Base-by-base conservation (phyloP, 345 rosid genomes). In the Nephelium lappaceum region DNA sequence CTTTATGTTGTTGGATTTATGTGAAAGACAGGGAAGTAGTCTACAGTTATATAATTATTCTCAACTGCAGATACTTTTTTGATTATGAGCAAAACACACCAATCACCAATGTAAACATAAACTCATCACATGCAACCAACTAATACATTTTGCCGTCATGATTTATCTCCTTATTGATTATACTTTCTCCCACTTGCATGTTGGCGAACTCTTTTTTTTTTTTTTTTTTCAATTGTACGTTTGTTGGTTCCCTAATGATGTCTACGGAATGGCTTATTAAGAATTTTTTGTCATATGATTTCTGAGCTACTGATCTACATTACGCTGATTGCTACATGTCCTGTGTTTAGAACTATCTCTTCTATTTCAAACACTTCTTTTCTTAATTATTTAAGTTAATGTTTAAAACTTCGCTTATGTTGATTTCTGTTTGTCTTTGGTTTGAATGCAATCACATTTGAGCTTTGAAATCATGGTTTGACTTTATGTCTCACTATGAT, bases 401-500 rank as follows among this genome's bases (percentile, higher is more conserved):
- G 47, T 75, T 55, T 60, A 21, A 39, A 45, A 45, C 45, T 6
- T 23, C 72, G 23, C 12, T 57, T 69, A 25, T 15, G 57, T 69
- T 78, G 63, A 36, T 71, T 67, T 80, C 25, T 49, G 23, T 18
- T 23, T 76, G 78, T 61, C 74, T 83, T 82, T 87, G 19, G 43
- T 80, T 75, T 71, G 80, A 85, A 78, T 85, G 77, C 78, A 72
- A 80, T 72, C 81, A 47, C 74, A 57, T 78, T 51, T 64, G 67
- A 68, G 67, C 76, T 62, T 81, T 67, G 71, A 83, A 81, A 76
- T 89, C 88, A 81, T 85, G 89, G 87, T 83, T 88, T 86, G 90
- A 89, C 83, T 81, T 68, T 68, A 79, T 88, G 89, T 88, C 89
- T 85, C 86, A 84, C 89, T 87, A 86, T 92, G 88, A 85, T 88